Percentiles rank a stretch among this genome's conserved stretches.
Evolutionary conservation across 176 grass and related monocot genomes (phyloP).

Genomic region (Hordeum vulgare): DNA sequence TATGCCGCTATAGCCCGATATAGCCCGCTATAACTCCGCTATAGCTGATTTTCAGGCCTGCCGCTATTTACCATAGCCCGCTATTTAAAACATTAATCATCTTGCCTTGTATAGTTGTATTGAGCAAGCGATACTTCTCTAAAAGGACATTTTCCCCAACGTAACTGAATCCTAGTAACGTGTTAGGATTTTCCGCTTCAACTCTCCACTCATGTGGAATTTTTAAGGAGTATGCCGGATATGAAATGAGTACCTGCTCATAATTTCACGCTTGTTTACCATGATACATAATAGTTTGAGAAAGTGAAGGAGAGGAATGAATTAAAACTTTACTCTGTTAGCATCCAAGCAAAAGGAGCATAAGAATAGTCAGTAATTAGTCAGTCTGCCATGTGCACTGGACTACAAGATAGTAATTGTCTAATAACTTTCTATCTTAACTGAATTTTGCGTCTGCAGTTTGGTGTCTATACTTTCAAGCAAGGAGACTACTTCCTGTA

Average conservation of each 20-base stretch:
- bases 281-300: neutral
- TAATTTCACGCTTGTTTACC: neutral
- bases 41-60: no score
- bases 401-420: neutral
- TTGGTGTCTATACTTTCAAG: constrained; percentile 25
- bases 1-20: no score
- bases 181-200: neutral
- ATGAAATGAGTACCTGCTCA: neutral
- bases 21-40: no score
- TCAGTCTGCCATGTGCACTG: neutral
- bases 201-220: neutral
- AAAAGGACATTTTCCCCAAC: neutral
- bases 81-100: no score
- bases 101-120: neutral
- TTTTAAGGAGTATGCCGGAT: neutral
- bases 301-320: neutral
- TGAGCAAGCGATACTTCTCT: neutral
- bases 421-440: neutral
- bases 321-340: neutral
- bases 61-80: no score
- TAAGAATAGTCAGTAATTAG: neutral
- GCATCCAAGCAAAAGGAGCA: neutral
- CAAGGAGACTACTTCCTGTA: constrained; percentile 37
- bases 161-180: neutral
- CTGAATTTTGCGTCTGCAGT: constrained; percentile 5